Evolutionary conservation across 768 basidiomycete genomes (phyloP).

Genomic region (Boletus sp.): DNA sequence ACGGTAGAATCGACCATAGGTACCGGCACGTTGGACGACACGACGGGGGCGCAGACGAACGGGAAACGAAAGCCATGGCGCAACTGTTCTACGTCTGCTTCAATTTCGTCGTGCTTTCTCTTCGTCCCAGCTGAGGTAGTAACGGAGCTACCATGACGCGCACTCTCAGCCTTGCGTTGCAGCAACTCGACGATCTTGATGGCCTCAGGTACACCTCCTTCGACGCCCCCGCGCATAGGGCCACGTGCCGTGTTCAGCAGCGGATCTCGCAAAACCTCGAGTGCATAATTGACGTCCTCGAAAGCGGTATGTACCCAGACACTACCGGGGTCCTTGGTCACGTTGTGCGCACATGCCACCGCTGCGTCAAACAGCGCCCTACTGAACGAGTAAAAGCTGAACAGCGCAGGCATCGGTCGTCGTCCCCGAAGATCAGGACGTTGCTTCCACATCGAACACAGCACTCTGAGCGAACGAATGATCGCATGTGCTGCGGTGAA

Average conservation of each 20-base stretch:
- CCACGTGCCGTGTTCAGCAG: slow-evolving; percentile 31
- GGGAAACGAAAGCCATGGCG: slow-evolving; percentile 40
- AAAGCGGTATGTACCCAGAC: slow-evolving; percentile 48
- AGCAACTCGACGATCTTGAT: slow-evolving; percentile 39
- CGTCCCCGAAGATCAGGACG: slow-evolving; percentile 31
- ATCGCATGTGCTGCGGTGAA: slow-evolving; percentile 66
- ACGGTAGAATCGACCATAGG: not conserved
- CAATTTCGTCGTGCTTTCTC: slow-evolving; percentile 42
- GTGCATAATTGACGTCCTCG: slow-evolving; percentile 42
- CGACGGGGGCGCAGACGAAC: slow-evolving; percentile 38
- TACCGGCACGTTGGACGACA: slow-evolving; percentile 9
- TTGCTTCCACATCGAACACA: slow-evolving; percentile 41
- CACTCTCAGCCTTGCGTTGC: slow-evolving; percentile 39
- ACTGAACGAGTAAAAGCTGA: slow-evolving; percentile 58
- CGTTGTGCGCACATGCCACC: slow-evolving; percentile 60
- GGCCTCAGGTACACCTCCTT: slow-evolving; percentile 35
- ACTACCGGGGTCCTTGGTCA: slow-evolving; percentile 48
- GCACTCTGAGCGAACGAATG: slow-evolving; percentile 46
- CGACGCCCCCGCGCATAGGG: slow-evolving; percentile 32
- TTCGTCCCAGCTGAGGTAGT: slow-evolving; percentile 34
- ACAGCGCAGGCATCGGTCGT: slow-evolving; percentile 41
- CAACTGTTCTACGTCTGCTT: slow-evolving; percentile 31
- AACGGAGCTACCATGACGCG: slow-evolving; percentile 16
- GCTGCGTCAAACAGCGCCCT: slow-evolving; percentile 65
- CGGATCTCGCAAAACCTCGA: slow-evolving; percentile 42